Base-by-base conservation (phyloP, 192 early-diverging fungal species). In the Linnemannia zychae region DNA sequence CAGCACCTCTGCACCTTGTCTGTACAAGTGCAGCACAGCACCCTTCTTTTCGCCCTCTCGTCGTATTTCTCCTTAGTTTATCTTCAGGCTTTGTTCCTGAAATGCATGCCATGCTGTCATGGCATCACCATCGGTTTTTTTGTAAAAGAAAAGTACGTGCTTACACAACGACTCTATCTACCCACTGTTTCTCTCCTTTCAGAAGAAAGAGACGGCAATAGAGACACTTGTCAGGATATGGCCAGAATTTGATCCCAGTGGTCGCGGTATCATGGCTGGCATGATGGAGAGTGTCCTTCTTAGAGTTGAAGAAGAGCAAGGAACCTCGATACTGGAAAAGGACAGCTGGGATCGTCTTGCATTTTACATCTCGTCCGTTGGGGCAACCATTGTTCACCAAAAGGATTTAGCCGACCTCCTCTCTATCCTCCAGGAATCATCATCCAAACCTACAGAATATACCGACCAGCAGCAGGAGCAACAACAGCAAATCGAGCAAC, bases 231-330 rank as follows among this genome's bases (percentile, higher is more conserved):
- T 72, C 28, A 78, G 72, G 60, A 79, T 84, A 71, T 84, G 82
- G 82, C 82, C 82, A 16, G 82, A 84, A 69, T 84, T 70, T 75
- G 82, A 84, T 49, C 73, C 49, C 38, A 65, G n/a, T 50, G 82
- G 76, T n/a, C 71, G 33, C 3, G 82, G 82, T 40, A 79, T 84
- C 60, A 63, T 79, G 77, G 77, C 82, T 12, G 57, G 67, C 11
- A 79, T 57, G 73, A 84, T 84, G 82, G 82, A 84, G 37, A 65
- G 33, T 28, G 77, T 84, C 49, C 67, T 84, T 36, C 69, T 77
- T 12, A 72, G 77, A 33, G 82, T 84, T n/a, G 82, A 84, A 68
- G 65, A 75, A 37, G 82, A 84, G 22, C 73, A 79, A 38, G 77
- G 77, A 16, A 71, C 72, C 40, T 68, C 67, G 20, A 72, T 84